Base-by-base conservation (phyloP, 768 basidiomycete genomes). In the Kwoniella mangroviensis region DNA sequence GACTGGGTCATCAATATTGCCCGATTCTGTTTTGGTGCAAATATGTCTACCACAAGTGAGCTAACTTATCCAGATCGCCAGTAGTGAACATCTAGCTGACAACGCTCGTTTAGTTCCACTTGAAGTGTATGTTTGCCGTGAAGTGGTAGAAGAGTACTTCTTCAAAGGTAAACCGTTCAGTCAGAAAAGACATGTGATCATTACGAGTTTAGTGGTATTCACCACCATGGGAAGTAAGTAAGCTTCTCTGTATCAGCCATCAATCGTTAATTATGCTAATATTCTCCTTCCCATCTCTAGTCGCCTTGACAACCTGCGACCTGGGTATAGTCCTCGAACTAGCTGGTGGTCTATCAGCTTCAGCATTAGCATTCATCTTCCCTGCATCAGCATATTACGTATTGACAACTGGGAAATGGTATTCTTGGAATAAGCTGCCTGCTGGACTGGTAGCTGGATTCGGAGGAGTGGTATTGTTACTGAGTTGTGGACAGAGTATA, bases 261-360 rank as follows among this genome's bases (percentile, higher is more conserved):
- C 2, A 19, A 9, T 3, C 22, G 49, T 61, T 68, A 60, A 67
- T 28, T 28, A 10, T 21, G 57, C 15, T 21, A 11, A 28, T 22
- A 24, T 28, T 24, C 21, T 53, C 55, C 24, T 19, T 26, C 13
- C 28, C 28, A 28, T 21, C 57, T 41, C 15, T 79, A 95, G 94
- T 97, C 69, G 89, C 96, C 4, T 86, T 98, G 65, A 86, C 94
- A 67, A 98, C 96, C 1, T 97, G 94, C 80, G 96, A 99, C 82
- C 87, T 99, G 15, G 97, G 97, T n/a, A 91, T 98, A 55, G 97
- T 96, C 85, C 90, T 99, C 49, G 97, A 99, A 85, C 91, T 99
- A 54, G 95, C 94, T 0, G 97, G 97, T n/a, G 96, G 96, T n/a
- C 87, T 92, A 4, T 83, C 82, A 15, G 84, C 85, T 1, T 84